Evolutionary conservation across 305 asterid genomes (phyloP).

Genomic region (Solanum hybrid): DNA sequence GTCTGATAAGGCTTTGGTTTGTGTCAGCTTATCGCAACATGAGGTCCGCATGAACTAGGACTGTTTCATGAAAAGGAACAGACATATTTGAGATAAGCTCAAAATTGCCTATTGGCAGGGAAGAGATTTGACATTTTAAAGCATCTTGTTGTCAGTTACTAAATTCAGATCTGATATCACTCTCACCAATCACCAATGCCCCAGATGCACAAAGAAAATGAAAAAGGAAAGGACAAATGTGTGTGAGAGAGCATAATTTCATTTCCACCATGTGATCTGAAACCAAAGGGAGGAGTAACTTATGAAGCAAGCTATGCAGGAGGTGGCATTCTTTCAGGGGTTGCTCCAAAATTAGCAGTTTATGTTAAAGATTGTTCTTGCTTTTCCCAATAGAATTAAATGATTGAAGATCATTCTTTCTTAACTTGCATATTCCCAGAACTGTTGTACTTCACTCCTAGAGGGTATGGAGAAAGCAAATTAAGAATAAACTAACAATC

Average conservation of each 20-base stretch:
- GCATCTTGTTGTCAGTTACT: not conserved
- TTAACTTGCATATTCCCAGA: not conserved
- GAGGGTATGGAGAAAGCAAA: not conserved
- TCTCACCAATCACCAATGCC: not conserved
- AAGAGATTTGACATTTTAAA: not conserved
- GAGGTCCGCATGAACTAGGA: not conserved
- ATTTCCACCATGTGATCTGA: not conserved
- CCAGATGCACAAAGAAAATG: not conserved
- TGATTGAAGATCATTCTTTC: not conserved
- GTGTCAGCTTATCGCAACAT: not conserved
- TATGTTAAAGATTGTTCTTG: not conserved
- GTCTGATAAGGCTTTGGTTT: not conserved
- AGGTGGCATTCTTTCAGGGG: not conserved
- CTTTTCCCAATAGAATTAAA: not conserved
- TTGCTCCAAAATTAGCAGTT: not conserved
- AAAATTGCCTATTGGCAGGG: not conserved
- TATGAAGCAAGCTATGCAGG: not conserved
- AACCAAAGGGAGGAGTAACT: not conserved
- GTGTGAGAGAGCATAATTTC: not conserved
- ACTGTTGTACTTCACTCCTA: not conserved
- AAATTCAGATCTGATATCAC: not conserved
- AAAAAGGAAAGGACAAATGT: not conserved
- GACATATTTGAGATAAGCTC: not conserved
- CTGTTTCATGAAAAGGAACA: not conserved
- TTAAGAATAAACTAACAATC: not conserved